Base-by-base conservation (phyloP, 2,329 filamentous ascomycete species). In the Fusarium beomiforme region DNA sequence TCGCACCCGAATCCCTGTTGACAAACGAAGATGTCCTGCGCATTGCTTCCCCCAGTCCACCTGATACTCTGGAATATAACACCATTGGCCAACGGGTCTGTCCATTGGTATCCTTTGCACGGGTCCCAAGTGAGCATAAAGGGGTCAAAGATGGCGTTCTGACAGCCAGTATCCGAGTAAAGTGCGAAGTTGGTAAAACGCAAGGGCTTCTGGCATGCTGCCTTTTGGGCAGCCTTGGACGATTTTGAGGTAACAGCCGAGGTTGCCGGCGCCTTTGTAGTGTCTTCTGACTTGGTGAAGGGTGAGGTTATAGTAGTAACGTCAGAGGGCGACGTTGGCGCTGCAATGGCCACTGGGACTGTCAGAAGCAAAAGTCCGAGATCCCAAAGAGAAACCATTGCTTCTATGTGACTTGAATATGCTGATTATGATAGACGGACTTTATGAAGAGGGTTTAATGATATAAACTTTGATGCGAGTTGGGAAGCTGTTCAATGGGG, bases 141-240 rank as follows among this genome's bases (percentile, higher is more conserved):
- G 2, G 47, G 47, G 5, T 51, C 47, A 3, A n/a, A 51, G 29
- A 51, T 51, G 0, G 11, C 47, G 11, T 51, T 51, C 13, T 51
- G 8, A 2, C 47, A 51, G 17, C 47, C 47, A 1, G 31, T 37
- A 9, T 51, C 47, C 12, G 47, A 51, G 31, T 51, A 51, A 1
- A 51, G 47, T 4, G 47, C 47, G 2, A 51, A 51, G 31, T 24
- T 51, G 21, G 47, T 51, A 21, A n/a, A 51, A 9, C 47, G 47
- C 4, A 51, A 21, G 12, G 21, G 31, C 0, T 36, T 31, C 11
- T 51, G 47, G 3, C 47, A 51, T 0, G 21, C 8, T 0, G 47
- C 47, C 13, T 3, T 36, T 9, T 51, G 21, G 12, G 31, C 17
- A 6, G 9, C 21, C 8, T 24, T 17, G 0, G 16, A n/a, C 1